Percentiles rank a stretch among this genome's conserved stretches.
Evolutionary conservation across 768 basidiomycete genomes (phyloP).

Genomic region (Mycena crocata): DNA sequence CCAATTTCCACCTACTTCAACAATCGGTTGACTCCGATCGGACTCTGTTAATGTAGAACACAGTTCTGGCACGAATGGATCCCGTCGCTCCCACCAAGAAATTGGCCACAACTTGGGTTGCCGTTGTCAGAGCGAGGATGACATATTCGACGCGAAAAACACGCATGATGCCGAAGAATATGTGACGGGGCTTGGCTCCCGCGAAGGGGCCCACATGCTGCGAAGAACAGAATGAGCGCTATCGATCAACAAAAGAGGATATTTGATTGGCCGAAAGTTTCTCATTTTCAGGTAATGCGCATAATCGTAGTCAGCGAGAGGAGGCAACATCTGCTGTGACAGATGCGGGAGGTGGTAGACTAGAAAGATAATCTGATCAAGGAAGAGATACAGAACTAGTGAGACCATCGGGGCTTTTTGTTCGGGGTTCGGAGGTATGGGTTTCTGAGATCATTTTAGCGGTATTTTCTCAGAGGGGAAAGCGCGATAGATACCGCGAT

Average conservation of each 20-base stretch:
- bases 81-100: background rate
- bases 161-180: conserved; percentile 47
- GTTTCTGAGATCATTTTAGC: conserved; percentile 40
- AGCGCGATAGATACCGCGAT: conserved; percentile 45
- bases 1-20: conserved; percentile 18
- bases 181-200: conserved; percentile 45
- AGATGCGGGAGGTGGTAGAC: conserved; percentile 58
- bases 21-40: conserved; percentile 33
- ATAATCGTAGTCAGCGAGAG: conserved; percentile 69
- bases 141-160: conserved; percentile 35
- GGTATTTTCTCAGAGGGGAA: background rate
- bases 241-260: conserved; percentile 17
- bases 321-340: conserved; percentile 64
- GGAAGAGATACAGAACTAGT: conserved; percentile 57
- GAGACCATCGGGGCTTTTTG: conserved; percentile 62
- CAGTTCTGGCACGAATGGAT: background rate
- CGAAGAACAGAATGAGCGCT: too few species aligned
- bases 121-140: conserved; percentile 16
- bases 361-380: conserved; percentile 61
- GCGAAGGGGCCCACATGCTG: conserved; percentile 30
- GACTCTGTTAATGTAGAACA: conserved; percentile 7
- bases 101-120: conserved; percentile 12
- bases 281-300: conserved; percentile 38
- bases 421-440: conserved; percentile 51
- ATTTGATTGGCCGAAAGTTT: conserved; percentile 44